phyloP scores from a whole-genome alignment of 177 flowering plant species.

The Vitis hybrid region DNA sequence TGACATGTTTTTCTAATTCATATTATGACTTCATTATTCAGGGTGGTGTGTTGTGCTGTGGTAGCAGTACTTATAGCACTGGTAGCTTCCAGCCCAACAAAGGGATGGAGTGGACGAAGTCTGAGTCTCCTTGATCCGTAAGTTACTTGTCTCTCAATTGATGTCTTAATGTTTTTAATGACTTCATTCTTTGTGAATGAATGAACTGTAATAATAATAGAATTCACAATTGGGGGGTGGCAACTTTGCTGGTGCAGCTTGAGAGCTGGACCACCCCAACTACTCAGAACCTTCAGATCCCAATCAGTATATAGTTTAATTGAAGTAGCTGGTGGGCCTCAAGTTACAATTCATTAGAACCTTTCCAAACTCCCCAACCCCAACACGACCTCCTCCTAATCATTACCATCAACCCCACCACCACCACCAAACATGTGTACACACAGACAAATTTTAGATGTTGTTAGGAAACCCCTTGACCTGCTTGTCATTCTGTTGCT shows the following conservation, averaged over 20 bases:
- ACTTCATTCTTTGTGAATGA: neutral
- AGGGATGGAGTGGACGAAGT: constrained; percentile 99
- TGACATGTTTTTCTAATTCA: no score
- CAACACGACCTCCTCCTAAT: no score
- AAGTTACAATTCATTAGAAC: neutral
- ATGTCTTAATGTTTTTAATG: neutral
- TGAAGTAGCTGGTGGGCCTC: neutral
- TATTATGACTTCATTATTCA: constrained; percentile 30
- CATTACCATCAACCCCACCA: no score
- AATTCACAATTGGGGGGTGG: neutral
- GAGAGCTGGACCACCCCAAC: no score
- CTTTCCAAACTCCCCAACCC: neutral
- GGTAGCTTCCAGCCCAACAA: constrained; percentile 99
- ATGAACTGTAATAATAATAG: neutral
- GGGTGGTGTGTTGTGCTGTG: constrained; percentile 78
- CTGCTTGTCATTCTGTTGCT: neutral
- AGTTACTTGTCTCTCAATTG: constrained; percentile 22
- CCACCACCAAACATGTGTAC: no score
- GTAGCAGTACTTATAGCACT: constrained; percentile 78
- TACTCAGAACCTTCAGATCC: no score
- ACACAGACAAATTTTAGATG: neutral
- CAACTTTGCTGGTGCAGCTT: no score
- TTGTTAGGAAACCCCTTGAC: neutral
- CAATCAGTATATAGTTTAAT: no score
- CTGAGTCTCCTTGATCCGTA: constrained; percentile 99